Conservation (phyloP, 2,329 filamentous ascomycete genomes). For the Cordyceps pruinosa region DNA sequence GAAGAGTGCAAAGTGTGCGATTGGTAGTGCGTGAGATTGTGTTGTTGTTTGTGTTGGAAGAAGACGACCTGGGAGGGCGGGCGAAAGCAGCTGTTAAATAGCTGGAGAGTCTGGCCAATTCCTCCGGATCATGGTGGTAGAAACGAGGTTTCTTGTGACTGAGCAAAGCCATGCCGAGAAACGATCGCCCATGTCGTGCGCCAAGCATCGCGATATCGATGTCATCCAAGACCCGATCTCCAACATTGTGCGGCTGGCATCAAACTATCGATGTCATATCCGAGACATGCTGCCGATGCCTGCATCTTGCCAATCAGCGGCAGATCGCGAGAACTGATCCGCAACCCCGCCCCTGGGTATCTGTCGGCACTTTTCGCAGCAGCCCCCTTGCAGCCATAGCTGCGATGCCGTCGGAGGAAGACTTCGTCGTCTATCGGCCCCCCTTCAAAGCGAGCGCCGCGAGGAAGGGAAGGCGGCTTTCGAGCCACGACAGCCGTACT, state of each 20-base stretch:
- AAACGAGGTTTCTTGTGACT: too few relatives aligned
- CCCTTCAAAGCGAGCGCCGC: background rate
- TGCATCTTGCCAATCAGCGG: background rate
- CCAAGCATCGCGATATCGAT: too few relatives aligned
- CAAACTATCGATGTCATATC: background rate
- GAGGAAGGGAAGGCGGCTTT: too few relatives aligned
- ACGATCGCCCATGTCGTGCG: too few relatives aligned
- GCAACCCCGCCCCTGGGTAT: background rate
- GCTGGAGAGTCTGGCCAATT: background rate
- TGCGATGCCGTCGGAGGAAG: background rate
- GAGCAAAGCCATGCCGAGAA: too few relatives aligned
- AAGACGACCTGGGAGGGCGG: background rate
- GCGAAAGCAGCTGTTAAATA: background rate
- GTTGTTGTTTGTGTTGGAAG: background rate
- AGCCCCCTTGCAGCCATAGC: too few relatives aligned
- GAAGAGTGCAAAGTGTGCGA: background rate
- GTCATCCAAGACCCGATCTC: background rate
- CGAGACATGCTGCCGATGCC: background rate
- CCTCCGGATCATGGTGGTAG: background rate
- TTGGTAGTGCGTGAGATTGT: background rate
- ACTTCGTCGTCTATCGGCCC: background rate
- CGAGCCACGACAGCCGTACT: too few relatives aligned
- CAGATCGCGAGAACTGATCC: too few relatives aligned
- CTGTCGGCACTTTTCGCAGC: background rate
- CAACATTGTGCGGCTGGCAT: background rate